Base-by-base conservation (phyloP, 192 early-diverging fungal species). In the Powellomyces hirtus region DNA sequence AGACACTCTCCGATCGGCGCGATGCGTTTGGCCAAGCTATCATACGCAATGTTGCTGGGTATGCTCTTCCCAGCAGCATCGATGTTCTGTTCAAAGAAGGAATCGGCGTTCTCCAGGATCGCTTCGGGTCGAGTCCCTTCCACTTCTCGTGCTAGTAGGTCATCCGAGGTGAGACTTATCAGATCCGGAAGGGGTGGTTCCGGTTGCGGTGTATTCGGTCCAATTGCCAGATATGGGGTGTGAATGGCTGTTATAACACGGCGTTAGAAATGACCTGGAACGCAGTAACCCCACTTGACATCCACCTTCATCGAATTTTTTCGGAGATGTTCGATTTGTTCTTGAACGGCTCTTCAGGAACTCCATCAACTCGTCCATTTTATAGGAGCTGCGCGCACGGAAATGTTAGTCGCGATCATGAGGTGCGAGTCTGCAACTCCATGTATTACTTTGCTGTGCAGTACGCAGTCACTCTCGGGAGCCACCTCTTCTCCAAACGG, bases 401-500 rank as follows among this genome's bases (percentile, higher is more conserved):
- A 16, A 24, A 6, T 5, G 14, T 49, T 18, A 18, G 26, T 57
- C 55, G 46, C 3, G 5, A 18, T 7, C 46, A 3, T 24, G 46
- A 18, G 46, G n/a, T 49, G 40, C 46, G n/a, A n/a, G n/a, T n/a
- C n/a, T n/a, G n/a, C n/a, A n/a, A n/a, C n/a, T n/a, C n/a, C n/a
- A n/a, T n/a, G n/a, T n/a, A n/a, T 49, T 24, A 49, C 66, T 89
- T 88, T 22, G 89, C 88, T 13, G 88, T 89, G 59, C 91, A 92
- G 59, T 90, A 92, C 7, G 89, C 91, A 4, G 89, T 89, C 27
- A 89, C 89, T 68, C 91, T 80, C 44, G 81, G 81, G 4, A 80
- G 53, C 68, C 72, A 80, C 29, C 67, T 67, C 37, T 88, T 81
- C 71, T 92, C 88, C 71, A 93, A 71, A 58, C 84, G 86, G 71